Percentiles rank a stretch among this genome's conserved stretches.
Evolutionary conservation across 805 yeast species (phyloP).

Genomic region (Starmera amethionina): DNA sequence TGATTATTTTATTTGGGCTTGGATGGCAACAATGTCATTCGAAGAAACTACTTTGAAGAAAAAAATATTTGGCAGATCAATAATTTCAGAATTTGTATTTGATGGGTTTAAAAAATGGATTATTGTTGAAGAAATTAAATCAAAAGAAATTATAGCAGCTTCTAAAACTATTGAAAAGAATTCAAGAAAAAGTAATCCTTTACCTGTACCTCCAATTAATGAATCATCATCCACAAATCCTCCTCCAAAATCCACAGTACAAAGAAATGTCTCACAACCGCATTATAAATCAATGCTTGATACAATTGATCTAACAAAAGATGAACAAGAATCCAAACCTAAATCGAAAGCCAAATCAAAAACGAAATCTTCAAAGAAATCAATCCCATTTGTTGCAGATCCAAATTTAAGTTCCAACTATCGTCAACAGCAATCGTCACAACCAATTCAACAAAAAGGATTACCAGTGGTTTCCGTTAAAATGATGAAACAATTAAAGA

Average conservation of each 20-base stretch:
- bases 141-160: too few relatives aligned
- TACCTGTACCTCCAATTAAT: neutral
- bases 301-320: neutral
- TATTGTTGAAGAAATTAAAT: slow-evolving; percentile 56
- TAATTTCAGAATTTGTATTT: slow-evolving; percentile 73
- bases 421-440: neutral
- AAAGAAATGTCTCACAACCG: slow-evolving; percentile 11
- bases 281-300: slow-evolving; percentile 14
- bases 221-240: neutral
- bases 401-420: too few relatives aligned
- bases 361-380: too few relatives aligned
- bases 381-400: too few relatives aligned
- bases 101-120: slow-evolving; percentile 75
- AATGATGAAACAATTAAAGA: slow-evolving; percentile 4
- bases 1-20: slow-evolving; percentile 87
- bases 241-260: slow-evolving; percentile 11
- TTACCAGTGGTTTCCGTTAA: slow-evolving; percentile 1
- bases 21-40: slow-evolving; percentile 69
- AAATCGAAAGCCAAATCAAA: neutral
- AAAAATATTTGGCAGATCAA: slow-evolving; percentile 67
- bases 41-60: slow-evolving; percentile 63
- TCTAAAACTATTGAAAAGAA: too few relatives aligned
- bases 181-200: too few relatives aligned
- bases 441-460: neutral
- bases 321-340: neutral